A percentile compares a stretch with the other conserved stretches of the same genome.
Evolutionary conservation across 78 protist species (phyloP).

Genomic region (Emiliania huxleyi): DNA sequence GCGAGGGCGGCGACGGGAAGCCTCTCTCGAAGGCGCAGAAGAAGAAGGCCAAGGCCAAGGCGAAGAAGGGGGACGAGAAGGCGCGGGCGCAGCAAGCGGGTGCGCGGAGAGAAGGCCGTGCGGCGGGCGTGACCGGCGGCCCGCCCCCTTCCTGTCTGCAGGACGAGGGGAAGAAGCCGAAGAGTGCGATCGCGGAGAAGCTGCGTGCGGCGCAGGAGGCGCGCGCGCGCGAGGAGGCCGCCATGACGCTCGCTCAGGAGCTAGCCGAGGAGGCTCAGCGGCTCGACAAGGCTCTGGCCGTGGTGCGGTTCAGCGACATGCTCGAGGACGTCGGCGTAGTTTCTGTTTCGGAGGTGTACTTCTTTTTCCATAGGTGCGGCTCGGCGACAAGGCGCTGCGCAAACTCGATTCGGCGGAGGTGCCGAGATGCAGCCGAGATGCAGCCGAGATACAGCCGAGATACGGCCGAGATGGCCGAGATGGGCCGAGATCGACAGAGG

Average conservation of each 20-base stretch:
- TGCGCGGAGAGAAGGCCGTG: too few relatives aligned
- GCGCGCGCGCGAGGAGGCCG: not conserved
- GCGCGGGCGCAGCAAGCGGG: not conserved
- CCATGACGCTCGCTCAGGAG: not conserved
- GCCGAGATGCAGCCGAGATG: too few relatives aligned
- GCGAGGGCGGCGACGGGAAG: not conserved
- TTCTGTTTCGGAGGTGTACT: too few relatives aligned
- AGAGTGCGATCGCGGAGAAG: not conserved
- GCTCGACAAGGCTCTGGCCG: not conserved
- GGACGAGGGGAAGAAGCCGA: not conserved
- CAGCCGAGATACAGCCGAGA: too few relatives aligned
- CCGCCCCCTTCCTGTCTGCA: not conserved
- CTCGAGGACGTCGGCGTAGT: too few relatives aligned
- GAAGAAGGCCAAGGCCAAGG: slow-evolving; percentile 16
- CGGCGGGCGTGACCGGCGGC: not conserved
- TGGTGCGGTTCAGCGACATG: not conserved
- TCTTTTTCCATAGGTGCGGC: too few relatives aligned
- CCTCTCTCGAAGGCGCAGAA: not conserved
- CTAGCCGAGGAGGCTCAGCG: not conserved
- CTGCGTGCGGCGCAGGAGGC: not conserved
- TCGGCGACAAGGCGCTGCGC: not conserved
- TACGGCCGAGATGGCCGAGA: too few relatives aligned
- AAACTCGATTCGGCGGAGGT: not conserved
- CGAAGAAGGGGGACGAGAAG: not conserved
- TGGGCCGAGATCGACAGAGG: too few relatives aligned